These are phyloP conservation scores for Boletus smithii DNA, from an alignment of 1,284 basidiomycete species.

Conservation along the genomic window DNA sequence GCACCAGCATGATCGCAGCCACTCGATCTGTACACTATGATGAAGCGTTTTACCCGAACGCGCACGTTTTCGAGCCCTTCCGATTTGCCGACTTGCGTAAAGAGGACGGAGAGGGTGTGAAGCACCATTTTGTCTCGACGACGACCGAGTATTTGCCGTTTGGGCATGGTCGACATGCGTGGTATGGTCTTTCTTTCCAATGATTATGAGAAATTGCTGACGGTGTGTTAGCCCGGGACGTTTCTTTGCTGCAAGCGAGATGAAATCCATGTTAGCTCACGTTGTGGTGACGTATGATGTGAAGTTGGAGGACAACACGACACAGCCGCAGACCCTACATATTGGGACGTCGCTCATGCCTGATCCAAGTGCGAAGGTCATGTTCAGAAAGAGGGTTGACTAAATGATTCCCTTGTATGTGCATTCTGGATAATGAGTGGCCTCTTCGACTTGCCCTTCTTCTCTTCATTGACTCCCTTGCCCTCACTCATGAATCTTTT, in stretches of 20 bases:
- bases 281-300: slow-evolving; percentile 11
- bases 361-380: slow-evolving; percentile 7
- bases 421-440: too few relatives aligned
- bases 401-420: background rate
- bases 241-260: slow-evolving; percentile 6
- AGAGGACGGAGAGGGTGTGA: slow-evolving; percentile 9
- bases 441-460: too few relatives aligned
- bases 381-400: slow-evolving; percentile 15
- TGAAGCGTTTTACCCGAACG: slow-evolving; percentile 21
- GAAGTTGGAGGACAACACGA: slow-evolving; percentile 19
- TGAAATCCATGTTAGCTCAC: slow-evolving; percentile 17
- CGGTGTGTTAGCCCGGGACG: slow-evolving; percentile 9
- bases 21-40: slow-evolving; percentile 28
- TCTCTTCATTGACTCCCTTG: too few relatives aligned
- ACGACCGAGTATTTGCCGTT: slow-evolving; percentile 11
- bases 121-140: slow-evolving; percentile 19
- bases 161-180: slow-evolving; percentile 15
- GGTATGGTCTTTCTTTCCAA: slow-evolving; percentile 2
- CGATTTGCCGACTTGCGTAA: slow-evolving; percentile 28
- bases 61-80: slow-evolving; percentile 33
- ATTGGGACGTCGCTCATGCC: background rate
- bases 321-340: slow-evolving; percentile 18
- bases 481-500: too few relatives aligned
- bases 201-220: background rate
- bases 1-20: slow-evolving; percentile 29